Base-by-base conservation (phyloP, 1,284 basidiomycete genomes). In the Pulchroboletus neoregius region DNA sequence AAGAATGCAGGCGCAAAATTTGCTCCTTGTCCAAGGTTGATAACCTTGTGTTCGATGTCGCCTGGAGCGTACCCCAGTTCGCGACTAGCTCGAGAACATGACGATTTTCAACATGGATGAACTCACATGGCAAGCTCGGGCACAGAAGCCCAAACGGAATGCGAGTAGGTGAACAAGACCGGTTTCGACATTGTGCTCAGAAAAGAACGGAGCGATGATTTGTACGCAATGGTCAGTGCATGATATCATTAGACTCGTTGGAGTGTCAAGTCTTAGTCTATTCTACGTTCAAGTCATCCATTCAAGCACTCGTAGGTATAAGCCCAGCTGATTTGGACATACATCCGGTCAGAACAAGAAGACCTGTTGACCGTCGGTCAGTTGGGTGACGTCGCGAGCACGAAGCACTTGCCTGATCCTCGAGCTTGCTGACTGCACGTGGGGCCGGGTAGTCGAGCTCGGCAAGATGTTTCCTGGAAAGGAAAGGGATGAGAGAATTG, bases 351-450 rank as follows among this genome's bases (percentile, higher is more conserved):
- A 87, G 70, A 86, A 87, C 46, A 84, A 62, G 62, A 86, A 87
- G 52, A 86, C 76, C 83, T 78, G 56, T 7, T 2, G 30, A 22
- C 6, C 3, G 39, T 27, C 3, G 22, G 41, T 54, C 20, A 49
- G 51, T 27, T 43, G 46, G 10, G 20, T 11, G 39, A 28, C n/a
- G 37, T 34, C 28, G 30, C 42, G 26, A n/a, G 12, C n/a, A 27
- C 5, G 13, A 27, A 42, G 15, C 4, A 62, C 68, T 53, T 63
- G 91, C 91, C 79, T 94, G 85, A 69, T 97, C 94, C 49, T 79
- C 84, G 49, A 94, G 80, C 74, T 96, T 97, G 76, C 89, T 93
- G 67, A 97, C 78, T n/a, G 91, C 82, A 55, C 88, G 80, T 12
- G 95, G 90, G 34, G 84, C 80, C 39, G 91, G 84, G 74, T 93